These are phyloP conservation scores for Rhododendron vialii DNA, from an alignment of 148 eudicot species.

Conservation along the genomic window DNA sequence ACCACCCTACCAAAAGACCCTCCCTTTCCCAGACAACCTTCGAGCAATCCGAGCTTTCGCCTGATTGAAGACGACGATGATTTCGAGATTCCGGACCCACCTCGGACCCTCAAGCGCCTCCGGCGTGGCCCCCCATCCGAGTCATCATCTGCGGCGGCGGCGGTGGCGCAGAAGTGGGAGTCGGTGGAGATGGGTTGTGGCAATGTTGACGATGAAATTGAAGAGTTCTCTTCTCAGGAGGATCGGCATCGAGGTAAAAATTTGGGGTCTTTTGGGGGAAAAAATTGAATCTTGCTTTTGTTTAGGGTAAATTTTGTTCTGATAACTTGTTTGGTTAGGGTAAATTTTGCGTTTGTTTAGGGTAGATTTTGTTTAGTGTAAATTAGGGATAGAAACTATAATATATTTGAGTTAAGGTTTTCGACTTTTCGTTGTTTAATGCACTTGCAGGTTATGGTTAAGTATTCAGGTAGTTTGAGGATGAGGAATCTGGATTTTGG, in stretches of 20 bases:
- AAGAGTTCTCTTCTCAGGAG: slow-evolving; percentile 70
- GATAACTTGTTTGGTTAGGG: background rate
- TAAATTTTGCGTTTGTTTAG: background rate
- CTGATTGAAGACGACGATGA: slow-evolving; percentile 27
- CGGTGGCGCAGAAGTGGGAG: slow-evolving; percentile 13
- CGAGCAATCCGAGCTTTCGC: slow-evolving; percentile 12
- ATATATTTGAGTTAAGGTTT: slow-evolving; percentile 11
- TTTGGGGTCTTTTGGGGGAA: background rate
- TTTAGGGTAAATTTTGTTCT: background rate
- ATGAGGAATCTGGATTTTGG: background rate
- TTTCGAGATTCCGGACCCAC: slow-evolving; percentile 23
- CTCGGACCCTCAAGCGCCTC: slow-evolving; percentile 44
- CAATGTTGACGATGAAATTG: slow-evolving; percentile 64
- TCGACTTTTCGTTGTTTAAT: background rate
- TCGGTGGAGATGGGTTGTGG: background rate
- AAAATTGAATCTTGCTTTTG: background rate
- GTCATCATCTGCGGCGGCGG: background rate
- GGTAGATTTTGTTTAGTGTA: background rate
- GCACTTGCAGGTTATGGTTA: background rate
- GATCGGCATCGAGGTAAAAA: slow-evolving; percentile 23
- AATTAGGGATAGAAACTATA: background rate
- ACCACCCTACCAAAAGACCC: background rate
- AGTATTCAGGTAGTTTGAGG: background rate
- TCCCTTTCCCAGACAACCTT: background rate
- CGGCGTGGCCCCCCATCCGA: slow-evolving; percentile 36